Percentiles rank a stretch among this genome's conserved stretches.
Conservation (phyloP, 257 asterid genomes). For the Lavandula angustifolia region DNA sequence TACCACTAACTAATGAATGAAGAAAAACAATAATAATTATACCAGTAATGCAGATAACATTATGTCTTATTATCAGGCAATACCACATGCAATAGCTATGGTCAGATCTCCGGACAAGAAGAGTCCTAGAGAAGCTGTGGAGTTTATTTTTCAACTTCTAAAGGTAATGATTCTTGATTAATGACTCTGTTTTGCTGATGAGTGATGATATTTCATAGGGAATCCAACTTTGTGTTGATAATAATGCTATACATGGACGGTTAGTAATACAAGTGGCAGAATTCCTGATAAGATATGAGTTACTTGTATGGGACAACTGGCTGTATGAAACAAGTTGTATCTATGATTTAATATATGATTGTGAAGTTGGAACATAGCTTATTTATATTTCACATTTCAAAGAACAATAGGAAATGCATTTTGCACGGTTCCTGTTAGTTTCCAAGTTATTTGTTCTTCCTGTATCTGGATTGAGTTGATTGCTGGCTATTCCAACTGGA, state of each 20-base stretch:
- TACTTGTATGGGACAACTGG: constrained; percentile 9
- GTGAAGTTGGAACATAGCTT: constrained; percentile 17
- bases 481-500: constrained; percentile 1
- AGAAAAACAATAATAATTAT: not conserved
- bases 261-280: constrained; percentile 7
- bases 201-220: constrained; percentile 22
- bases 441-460: constrained; percentile 9
- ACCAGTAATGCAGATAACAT: constrained; percentile 12
- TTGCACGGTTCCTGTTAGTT: constrained; percentile 6
- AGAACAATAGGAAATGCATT: constrained; percentile 6
- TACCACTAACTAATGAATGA: not conserved
- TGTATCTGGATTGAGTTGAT: constrained; percentile 15
- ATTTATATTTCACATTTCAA: constrained; percentile 3
- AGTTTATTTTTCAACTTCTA: constrained; percentile 89
- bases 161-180: constrained; percentile 59
- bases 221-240: constrained; percentile 11
- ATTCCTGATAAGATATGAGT: not conserved
- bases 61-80: constrained; percentile 55
- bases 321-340: constrained; percentile 13
- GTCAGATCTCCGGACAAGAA: constrained; percentile 82
- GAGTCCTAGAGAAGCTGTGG: constrained; percentile 99
- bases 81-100: constrained; percentile 92
- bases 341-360: not conserved
- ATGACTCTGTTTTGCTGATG: constrained; percentile 10
- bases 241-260: constrained; percentile 7